These are phyloP conservation scores for Rosa multiflora DNA, from an alignment of 306 rosid genomes.

Conservation along the genomic window DNA sequence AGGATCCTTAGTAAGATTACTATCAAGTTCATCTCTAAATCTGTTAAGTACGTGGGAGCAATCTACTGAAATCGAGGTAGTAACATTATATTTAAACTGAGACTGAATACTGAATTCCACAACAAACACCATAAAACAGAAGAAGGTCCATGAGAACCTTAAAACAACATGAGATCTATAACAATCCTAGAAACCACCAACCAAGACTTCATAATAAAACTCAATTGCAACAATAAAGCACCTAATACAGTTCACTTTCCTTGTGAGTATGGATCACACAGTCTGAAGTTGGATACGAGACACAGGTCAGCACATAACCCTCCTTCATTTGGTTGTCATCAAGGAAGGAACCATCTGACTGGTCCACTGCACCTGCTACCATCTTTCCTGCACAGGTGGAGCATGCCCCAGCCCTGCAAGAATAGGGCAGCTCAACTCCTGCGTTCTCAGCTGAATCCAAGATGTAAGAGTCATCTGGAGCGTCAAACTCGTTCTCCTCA, in stretches of 20 bases:
- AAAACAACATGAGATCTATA: neutral
- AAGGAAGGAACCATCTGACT: conserved; percentile 64
- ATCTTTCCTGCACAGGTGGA: conserved; percentile 69
- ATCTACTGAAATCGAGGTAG: neutral
- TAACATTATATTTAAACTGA: neutral
- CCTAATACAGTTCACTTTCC: conserved; percentile 69
- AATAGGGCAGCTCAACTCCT: conserved; percentile 71
- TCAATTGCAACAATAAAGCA: neutral
- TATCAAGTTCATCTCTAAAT: neutral
- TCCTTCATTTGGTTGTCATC: conserved; percentile 54
- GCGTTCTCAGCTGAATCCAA: conserved; percentile 78
- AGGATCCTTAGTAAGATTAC: neutral
- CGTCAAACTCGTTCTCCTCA: conserved; percentile 61
- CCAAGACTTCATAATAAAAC: neutral
- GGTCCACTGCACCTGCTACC: conserved; percentile 58
- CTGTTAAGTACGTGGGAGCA: neutral
- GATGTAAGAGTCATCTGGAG: conserved; percentile 67
- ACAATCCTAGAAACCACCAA: neutral
- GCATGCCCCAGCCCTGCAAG: conserved; percentile 84
- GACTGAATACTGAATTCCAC: neutral
- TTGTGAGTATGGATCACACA: conserved; percentile 77
- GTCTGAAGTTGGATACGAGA: conserved; percentile 73
- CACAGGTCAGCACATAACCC: conserved; percentile 58
- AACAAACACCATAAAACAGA: conserved; percentile 1
- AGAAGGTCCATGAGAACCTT: conserved; percentile 5